These are phyloP conservation scores for Annona squamosa DNA, from an alignment of 164 flowering plant genomes.

Conservation along the genomic window DNA sequence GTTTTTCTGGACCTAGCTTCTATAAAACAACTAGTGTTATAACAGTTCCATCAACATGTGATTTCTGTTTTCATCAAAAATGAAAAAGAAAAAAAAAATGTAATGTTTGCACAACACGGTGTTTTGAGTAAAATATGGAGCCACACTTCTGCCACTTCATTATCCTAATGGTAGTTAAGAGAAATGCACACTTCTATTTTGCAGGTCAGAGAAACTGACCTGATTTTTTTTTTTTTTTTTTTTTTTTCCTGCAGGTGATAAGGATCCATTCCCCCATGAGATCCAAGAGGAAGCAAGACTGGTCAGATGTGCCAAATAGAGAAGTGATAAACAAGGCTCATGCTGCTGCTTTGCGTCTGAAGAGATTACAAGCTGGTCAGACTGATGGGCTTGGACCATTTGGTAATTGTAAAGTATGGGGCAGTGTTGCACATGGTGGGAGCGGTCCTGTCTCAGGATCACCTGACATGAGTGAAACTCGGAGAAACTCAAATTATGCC, in stretches of 20 bases:
- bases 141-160: background rate
- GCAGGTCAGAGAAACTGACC: constrained; percentile 1
- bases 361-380: constrained; percentile 45
- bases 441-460: constrained; percentile 77
- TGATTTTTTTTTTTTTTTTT: background rate
- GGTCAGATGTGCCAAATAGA: constrained; percentile 83
- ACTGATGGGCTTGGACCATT: constrained; percentile 56
- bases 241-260: constrained; percentile 49
- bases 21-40: background rate
- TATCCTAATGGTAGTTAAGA: background rate
- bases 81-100: too few species aligned
- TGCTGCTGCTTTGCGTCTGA: constrained; percentile 63
- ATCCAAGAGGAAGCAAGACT: constrained; percentile 64
- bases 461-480: constrained; percentile 68
- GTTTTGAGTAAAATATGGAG: background rate
- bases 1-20: background rate
- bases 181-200: background rate
- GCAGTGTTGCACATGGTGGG: constrained; percentile 33
- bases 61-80: background rate
- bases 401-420: constrained; percentile 93
- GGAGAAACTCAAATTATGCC: constrained; percentile 75
- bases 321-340: constrained; percentile 73
- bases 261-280: constrained; percentile 98
- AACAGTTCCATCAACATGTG: background rate
- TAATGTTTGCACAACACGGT: background rate